Base-by-base conservation (phyloP, 129 eudicot genomes). In the Oenanthe sinensis region DNA sequence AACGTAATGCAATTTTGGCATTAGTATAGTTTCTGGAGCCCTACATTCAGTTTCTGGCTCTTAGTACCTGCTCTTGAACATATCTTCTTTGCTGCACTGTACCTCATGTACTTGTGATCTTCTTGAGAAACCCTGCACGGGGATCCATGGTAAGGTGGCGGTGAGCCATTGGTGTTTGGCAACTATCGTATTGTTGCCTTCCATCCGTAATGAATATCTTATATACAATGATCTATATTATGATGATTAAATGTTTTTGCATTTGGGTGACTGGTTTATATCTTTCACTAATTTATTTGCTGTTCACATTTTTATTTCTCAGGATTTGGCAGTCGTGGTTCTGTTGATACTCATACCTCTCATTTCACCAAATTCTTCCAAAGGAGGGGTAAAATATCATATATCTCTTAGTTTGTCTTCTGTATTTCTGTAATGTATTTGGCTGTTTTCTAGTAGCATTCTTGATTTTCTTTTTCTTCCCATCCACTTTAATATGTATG, bases 281-380 rank as follows among this genome's bases (percentile, higher is more conserved):
- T 30, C 2, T 75, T 60, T 45, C 6, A 52, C 16, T 20, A 69
- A 30, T 26, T 40, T 69, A 60, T 48, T 47, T 20, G 26, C 22
- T 8, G 1, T 71, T 45, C 10, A 52, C 4, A 17, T 75, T 42
- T 24, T 49, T 70, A 71, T 43, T 43, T 44, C 48, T 47, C 95
- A 95, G 99, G 99, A 96, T 85, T 58, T 96, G 84, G 99, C 99
- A 11, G 99, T 96, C 79, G 99, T 96, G 80, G 99, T 96, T 85
- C 83, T 96, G 88, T 87, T 96, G 81, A 96, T 96, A 74, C 97
- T 96, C 84, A 92, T 96, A 85, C 99, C 99, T 75, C 97, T 96
- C 40, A 87, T 96, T 82, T 96, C 99, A 77, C 99, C 99, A 39
- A 92, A 88, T 83, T 96, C 99, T 63, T 96, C 99, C 28, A 96